These are phyloP conservation scores for Termitomyces heimii DNA, from an alignment of 768 basidiomycete genomes.

Conservation along the genomic window DNA sequence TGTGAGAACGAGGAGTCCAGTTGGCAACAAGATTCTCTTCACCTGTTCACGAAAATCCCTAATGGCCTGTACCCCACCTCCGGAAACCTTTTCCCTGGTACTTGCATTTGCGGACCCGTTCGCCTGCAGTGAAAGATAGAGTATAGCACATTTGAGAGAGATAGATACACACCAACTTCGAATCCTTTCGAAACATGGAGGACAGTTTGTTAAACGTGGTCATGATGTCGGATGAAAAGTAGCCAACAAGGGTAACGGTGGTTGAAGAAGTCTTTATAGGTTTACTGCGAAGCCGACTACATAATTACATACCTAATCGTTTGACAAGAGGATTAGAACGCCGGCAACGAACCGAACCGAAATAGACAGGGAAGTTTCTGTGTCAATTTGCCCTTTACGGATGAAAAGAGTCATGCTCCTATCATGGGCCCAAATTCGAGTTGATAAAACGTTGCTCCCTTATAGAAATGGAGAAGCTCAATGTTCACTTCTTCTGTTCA, in stretches of 20 bases:
- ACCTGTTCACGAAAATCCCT: conserved; percentile 40
- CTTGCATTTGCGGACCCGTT: conserved; percentile 12
- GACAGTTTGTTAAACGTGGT: conserved; percentile 15
- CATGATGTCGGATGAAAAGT: conserved; percentile 6
- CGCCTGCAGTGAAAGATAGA: conserved; percentile 1
- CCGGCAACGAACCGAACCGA: conserved; percentile 6
- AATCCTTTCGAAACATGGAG: conserved; percentile 16
- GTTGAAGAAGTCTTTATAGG: conserved; percentile 1
- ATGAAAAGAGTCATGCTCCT: background rate
- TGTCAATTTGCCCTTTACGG: background rate
- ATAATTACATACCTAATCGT: background rate
- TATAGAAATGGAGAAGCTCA: background rate
- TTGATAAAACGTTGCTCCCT: background rate
- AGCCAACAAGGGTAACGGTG: background rate
- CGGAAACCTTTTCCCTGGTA: conserved; percentile 3
- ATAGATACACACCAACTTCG: conserved; percentile 1
- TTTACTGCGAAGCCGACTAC: background rate
- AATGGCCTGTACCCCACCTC: conserved; percentile 25
- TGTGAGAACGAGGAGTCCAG: background rate
- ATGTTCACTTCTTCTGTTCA: background rate
- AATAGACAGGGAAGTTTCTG: background rate
- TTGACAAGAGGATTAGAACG: background rate
- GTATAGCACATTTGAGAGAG: background rate
- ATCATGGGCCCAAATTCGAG: background rate
- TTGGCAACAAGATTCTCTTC: background rate